Percentiles rank a stretch among this genome's conserved stretches.
Evolutionary conservation across 345 rosid species (phyloP).

Genomic region (Fremontodendron californicum): DNA sequence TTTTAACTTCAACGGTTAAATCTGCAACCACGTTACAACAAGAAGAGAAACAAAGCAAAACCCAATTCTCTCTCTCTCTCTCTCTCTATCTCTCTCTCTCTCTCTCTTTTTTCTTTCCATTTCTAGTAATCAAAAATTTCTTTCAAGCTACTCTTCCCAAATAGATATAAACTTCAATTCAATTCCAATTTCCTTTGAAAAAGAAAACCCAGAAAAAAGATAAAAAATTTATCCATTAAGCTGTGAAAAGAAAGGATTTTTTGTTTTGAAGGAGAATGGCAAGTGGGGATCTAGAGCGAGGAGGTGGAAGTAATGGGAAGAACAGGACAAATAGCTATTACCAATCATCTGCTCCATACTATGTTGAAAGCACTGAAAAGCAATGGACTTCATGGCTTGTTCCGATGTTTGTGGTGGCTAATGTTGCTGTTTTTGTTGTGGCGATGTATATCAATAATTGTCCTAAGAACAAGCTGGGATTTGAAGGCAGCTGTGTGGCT

Average conservation of each 20-base stretch:
- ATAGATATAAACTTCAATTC: conserved; percentile 8
- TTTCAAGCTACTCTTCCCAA: conserved; percentile 28
- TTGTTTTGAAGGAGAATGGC: conserved; percentile 37
- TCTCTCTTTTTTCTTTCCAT: too few species aligned
- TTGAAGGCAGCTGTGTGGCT: conserved; percentile 57
- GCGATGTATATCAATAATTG: conserved; percentile 88
- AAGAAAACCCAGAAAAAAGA: background rate
- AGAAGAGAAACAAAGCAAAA: background rate
- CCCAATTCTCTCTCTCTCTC: background rate
- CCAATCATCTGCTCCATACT: conserved; percentile 26
- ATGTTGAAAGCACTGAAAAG: conserved; percentile 40
- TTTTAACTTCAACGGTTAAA: conserved; percentile 21
- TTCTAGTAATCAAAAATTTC: background rate
- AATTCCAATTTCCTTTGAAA: background rate
- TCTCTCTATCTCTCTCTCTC: too few species aligned
- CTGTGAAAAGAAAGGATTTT: background rate
- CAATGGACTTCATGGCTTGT: conserved; percentile 96
- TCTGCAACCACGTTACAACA: background rate
- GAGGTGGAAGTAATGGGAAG: conserved; percentile 21
- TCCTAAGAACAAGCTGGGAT: conserved; percentile 47
- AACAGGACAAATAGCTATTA: conserved; percentile 20
- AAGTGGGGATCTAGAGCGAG: conserved; percentile 65
- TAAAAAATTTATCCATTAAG: conserved; percentile 2
- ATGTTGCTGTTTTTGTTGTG: conserved; percentile 59
- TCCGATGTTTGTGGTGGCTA: conserved; percentile 72